Percentiles rank a stretch among this genome's conserved stretches.
Evolutionary conservation across 805 yeast species (phyloP).

Genomic region (Diddensiella santjacobensis): DNA sequence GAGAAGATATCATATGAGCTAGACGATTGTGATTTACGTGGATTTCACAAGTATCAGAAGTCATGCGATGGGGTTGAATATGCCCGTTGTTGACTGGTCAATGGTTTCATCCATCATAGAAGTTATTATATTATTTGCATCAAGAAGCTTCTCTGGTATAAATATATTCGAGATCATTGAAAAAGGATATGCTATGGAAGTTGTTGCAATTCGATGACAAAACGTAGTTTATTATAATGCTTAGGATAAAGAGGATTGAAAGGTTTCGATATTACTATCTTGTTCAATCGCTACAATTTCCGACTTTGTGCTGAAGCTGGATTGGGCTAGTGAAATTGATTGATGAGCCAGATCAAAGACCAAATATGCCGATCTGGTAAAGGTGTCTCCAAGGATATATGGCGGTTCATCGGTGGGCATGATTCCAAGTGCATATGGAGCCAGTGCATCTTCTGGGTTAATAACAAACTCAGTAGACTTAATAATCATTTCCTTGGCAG

Average conservation of each 20-base stretch:
- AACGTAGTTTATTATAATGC: too few species aligned
- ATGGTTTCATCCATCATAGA: too few species aligned
- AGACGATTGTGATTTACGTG: too few species aligned
- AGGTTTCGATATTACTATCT: conserved; percentile 11
- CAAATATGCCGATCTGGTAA: conserved; percentile 60
- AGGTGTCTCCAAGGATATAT: conserved; percentile 58
- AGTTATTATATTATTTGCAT: too few species aligned
- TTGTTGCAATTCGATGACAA: too few species aligned
- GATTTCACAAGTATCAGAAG: conserved; percentile 96
- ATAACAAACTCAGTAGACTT: conserved; percentile 12
- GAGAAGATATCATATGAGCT: conserved; percentile 80
- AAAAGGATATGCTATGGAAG: too few species aligned
- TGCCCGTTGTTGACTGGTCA: too few species aligned
- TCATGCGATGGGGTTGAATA: too few species aligned
- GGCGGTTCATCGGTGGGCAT: conserved; percentile 11
- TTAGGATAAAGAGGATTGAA: not conserved
- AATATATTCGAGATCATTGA: too few species aligned
- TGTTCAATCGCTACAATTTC: conserved; percentile 26
- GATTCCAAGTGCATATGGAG: conserved; percentile 16
- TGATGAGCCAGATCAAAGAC: conserved; percentile 61
- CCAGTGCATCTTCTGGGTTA: conserved; percentile 10
- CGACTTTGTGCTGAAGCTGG: conserved; percentile 27
- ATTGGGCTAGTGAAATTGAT: conserved; percentile 54
- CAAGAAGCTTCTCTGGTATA: too few species aligned
- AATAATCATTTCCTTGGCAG: conserved; percentile 21